Conservation (phyloP, 192 early-diverging fungal species). For the Mortierella hygrophila region DNA sequence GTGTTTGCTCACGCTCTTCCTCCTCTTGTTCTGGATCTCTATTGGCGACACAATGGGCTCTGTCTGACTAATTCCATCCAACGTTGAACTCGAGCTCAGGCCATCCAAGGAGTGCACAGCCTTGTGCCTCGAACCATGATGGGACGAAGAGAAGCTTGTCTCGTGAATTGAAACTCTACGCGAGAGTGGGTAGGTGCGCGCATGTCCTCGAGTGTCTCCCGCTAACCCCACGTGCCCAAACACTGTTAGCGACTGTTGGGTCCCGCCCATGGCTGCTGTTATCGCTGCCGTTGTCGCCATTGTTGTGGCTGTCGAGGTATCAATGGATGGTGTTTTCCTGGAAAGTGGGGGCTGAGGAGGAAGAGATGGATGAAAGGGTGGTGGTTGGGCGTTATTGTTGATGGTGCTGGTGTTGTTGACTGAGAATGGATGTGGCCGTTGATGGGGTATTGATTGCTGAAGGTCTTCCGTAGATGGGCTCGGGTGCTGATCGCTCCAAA, state of each 20-base stretch:
- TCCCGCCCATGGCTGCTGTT: neutral
- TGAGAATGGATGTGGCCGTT: neutral
- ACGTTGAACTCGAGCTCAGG: neutral
- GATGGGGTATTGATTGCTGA: neutral
- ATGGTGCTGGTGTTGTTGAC: neutral
- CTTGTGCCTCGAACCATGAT: constrained; percentile 8
- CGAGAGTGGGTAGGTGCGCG: constrained; percentile 18
- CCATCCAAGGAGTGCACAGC: neutral
- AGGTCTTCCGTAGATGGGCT: neutral
- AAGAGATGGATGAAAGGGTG: neutral
- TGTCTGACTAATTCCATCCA: neutral
- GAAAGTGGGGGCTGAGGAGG: neutral
- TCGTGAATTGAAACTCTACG: constrained; percentile 33
- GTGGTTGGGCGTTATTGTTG: neutral
- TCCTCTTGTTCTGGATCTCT: neutral
- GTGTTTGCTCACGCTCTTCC: neutral
- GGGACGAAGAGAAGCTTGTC: constrained; percentile 1
- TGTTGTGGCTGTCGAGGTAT: neutral
- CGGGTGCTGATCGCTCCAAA: constrained; percentile 5
- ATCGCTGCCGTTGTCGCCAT: neutral
- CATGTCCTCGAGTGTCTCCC: neutral
- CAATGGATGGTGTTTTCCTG: constrained; percentile 17
- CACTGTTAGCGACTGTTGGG: neutral
- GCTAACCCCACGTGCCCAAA: neutral
- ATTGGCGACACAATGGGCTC: neutral